phyloP scores from a whole-genome alignment of 768 basidiomycete species.

The Scleroderma bovista region DNA sequence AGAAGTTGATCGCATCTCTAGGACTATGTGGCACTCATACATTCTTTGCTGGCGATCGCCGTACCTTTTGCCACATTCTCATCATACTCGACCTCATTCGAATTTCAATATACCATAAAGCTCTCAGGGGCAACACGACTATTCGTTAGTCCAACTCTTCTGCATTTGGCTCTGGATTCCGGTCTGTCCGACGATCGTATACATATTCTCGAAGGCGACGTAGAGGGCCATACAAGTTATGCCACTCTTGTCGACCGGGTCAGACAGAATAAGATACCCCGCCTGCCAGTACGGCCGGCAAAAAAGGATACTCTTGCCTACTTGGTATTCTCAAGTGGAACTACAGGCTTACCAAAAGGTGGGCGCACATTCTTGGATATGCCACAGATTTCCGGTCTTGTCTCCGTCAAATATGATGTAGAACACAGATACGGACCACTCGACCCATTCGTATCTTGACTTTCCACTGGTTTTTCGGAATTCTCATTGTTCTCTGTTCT shows the following conservation, averaged over 20 bases:
- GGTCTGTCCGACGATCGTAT: slow-evolving; percentile 38
- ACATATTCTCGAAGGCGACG: slow-evolving; percentile 42
- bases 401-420: too few relatives aligned
- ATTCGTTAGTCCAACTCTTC: slow-evolving; percentile 46
- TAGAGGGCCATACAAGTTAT: slow-evolving; percentile 39
- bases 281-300: slow-evolving; percentile 40
- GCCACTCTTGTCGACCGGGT: slow-evolving; percentile 39
- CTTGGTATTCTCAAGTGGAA: slow-evolving; percentile 73
- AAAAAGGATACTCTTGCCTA: slow-evolving; percentile 56
- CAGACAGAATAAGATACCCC: slow-evolving; percentile 32
- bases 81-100: slow-evolving; percentile 49
- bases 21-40: slow-evolving; percentile 52
- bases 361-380: not conserved
- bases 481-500: not conserved
- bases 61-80: slow-evolving; percentile 52
- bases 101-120: slow-evolving; percentile 46
- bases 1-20: slow-evolving; percentile 15
- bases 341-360: slow-evolving; percentile 75
- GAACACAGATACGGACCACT: too few relatives aligned
- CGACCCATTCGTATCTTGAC: not conserved
- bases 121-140: slow-evolving; percentile 45
- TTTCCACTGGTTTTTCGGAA: not conserved
- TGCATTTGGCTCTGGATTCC: slow-evolving; percentile 36
- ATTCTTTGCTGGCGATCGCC: slow-evolving; percentile 43
- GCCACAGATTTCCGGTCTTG: too few relatives aligned